Conservation (phyloP, 345 rosid genomes). For the Ceriops zippeliana region DNA sequence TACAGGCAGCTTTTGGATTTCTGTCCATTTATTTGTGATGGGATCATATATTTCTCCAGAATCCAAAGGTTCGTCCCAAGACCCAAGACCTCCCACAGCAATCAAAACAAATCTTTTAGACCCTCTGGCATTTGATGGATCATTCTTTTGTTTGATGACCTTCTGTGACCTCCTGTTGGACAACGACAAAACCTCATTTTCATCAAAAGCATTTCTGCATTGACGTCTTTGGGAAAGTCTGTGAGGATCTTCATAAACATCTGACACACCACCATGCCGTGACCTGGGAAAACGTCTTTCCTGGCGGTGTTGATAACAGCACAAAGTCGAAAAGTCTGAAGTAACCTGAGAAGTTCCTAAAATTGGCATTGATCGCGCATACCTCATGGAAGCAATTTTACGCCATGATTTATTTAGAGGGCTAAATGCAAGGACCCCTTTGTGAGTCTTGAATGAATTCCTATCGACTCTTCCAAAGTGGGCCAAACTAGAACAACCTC, state of each 20-base stretch:
- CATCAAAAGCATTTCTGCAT: slow-evolving; percentile 48
- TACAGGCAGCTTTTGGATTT: slow-evolving; percentile 71
- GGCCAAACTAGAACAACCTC: slow-evolving; percentile 78
- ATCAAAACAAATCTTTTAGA: slow-evolving; percentile 64
- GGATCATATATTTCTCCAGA: slow-evolving; percentile 96
- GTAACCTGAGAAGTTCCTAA: slow-evolving; percentile 69
- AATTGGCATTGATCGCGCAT: slow-evolving; percentile 78
- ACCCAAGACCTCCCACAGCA: slow-evolving; percentile 77
- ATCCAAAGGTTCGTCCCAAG: slow-evolving; percentile 82
- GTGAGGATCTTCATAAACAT: slow-evolving; percentile 96
- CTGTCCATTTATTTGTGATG: slow-evolving; percentile 72
- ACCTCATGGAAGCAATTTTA: slow-evolving; percentile 73
- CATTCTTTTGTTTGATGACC: slow-evolving; percentile 51
- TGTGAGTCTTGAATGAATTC: slow-evolving; percentile 79
- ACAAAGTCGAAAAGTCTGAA: slow-evolving; percentile 48
- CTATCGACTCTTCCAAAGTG: slow-evolving; percentile 67
- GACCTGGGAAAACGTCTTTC: slow-evolving; percentile 70
- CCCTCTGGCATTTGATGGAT: slow-evolving; percentile 37
- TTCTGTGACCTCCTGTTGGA: slow-evolving; percentile 48
- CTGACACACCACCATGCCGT: slow-evolving; percentile 66
- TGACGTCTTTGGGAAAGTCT: slow-evolving; percentile 81
- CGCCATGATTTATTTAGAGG: slow-evolving; percentile 82
- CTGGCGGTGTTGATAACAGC: slow-evolving; percentile 55
- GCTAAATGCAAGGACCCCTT: slow-evolving; percentile 71
- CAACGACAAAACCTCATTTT: slow-evolving; percentile 35